phyloP scores from a whole-genome alignment of 495 filamentous ascomycete genomes.

The Penicillium egyptiacum region DNA sequence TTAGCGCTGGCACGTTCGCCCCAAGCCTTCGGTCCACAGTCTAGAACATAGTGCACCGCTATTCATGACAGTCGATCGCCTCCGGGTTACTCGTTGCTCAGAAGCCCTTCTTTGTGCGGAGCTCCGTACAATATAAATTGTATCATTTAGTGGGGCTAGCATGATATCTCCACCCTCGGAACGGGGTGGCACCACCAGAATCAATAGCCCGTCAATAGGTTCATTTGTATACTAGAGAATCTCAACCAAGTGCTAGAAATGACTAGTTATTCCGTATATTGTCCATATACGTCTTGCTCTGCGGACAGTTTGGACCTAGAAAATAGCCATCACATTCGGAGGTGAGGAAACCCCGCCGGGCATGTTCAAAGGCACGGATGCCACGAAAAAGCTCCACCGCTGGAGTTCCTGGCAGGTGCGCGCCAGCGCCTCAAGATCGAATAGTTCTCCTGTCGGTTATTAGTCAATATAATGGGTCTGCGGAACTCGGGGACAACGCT shows the following conservation, averaged over 20 bases:
- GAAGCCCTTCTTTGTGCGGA: too few relatives aligned
- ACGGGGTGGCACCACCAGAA: background rate
- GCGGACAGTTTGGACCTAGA: slow-evolving; percentile 22
- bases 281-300: too few relatives aligned
- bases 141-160: background rate
- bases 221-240: background rate
- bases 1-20: background rate
- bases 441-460: slow-evolving; percentile 47
- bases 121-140: too few relatives aligned
- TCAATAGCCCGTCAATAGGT: background rate
- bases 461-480: slow-evolving; percentile 1
- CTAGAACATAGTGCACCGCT: background rate
- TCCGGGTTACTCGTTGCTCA: background rate
- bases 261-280: background rate
- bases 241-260: background rate
- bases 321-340: slow-evolving; percentile 50
- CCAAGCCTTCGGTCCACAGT: slow-evolving; percentile 1
- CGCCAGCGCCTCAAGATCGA: slow-evolving; percentile 53
- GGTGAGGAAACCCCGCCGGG: slow-evolving; percentile 52
- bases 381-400: slow-evolving; percentile 56
- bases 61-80: background rate
- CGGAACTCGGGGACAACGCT: background rate
- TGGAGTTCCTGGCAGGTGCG: slow-evolving; percentile 41
- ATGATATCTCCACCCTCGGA: background rate
- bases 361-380: slow-evolving; percentile 54